Evolutionary conservation across 345 rosid genomes (phyloP).

Genomic region (Arabidopsis thaliana): DNA sequence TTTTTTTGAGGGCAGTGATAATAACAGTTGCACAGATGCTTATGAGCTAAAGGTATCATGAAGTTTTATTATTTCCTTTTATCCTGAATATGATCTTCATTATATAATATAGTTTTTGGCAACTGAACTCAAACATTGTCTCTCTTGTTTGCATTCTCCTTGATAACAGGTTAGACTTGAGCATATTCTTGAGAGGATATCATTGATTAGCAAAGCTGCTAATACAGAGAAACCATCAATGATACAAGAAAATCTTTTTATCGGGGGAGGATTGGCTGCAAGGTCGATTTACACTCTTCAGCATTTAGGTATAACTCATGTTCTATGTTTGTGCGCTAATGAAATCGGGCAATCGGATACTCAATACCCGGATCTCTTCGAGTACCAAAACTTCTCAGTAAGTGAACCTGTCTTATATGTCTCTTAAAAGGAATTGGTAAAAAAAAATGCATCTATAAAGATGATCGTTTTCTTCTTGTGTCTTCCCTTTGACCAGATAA

Average conservation of each 20-base stretch:
- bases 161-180: slow-evolving; percentile 86
- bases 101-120: slow-evolving; percentile 12
- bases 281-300: slow-evolving; percentile 84
- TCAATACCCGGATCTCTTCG: slow-evolving; percentile 75
- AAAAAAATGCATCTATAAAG: slow-evolving; percentile 28
- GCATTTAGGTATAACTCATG: slow-evolving; percentile 76
- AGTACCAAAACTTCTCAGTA: slow-evolving; percentile 87
- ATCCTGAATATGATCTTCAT: slow-evolving; percentile 2
- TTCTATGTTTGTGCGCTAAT: slow-evolving; percentile 91
- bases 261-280: slow-evolving; percentile 96
- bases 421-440: not conserved
- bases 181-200: slow-evolving; percentile 95
- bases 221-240: slow-evolving; percentile 94
- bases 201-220: slow-evolving; percentile 91
- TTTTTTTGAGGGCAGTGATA: slow-evolving; percentile 92
- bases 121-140: slow-evolving; percentile 6
- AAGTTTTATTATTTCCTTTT: not conserved
- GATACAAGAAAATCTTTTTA: slow-evolving; percentile 70
- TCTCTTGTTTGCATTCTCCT: slow-evolving; percentile 24
- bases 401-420: slow-evolving; percentile 44
- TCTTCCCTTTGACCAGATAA: slow-evolving; percentile 62
- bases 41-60: slow-evolving; percentile 87
- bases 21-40: slow-evolving; percentile 79
- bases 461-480: slow-evolving; percentile 34
- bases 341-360: slow-evolving; percentile 98